phyloP scores from a whole-genome alignment of 1,139 yeast species.

The Zygoascus meyerae region DNA sequence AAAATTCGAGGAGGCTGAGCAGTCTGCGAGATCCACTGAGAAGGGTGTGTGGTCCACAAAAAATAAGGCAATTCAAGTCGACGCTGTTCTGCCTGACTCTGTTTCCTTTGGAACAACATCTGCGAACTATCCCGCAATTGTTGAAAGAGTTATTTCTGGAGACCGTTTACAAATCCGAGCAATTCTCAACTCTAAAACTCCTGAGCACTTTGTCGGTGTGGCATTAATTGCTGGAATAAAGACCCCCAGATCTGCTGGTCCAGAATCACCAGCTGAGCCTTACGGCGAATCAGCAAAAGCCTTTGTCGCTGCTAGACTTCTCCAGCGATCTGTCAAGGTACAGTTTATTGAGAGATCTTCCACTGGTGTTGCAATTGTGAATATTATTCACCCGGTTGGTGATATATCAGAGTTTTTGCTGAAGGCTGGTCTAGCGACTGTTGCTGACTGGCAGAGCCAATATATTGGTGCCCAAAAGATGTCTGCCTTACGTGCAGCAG shows the following conservation, averaged over 20 bases:
- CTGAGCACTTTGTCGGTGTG: slow-evolving; percentile 46
- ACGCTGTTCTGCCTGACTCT: slow-evolving; percentile 34
- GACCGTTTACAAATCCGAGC: slow-evolving; percentile 61
- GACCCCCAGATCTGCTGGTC: slow-evolving; percentile 59
- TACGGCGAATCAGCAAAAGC: slow-evolving; percentile 61
- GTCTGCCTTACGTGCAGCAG: slow-evolving; percentile 59
- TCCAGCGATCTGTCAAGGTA: slow-evolving; percentile 58
- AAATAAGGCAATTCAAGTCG: slow-evolving; percentile 29
- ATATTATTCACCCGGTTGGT: slow-evolving; percentile 61
- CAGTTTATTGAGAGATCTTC: slow-evolving; percentile 48
- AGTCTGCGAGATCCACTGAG: slow-evolving; percentile 44
- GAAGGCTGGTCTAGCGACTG: slow-evolving; percentile 64
- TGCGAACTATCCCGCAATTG: slow-evolving; percentile 49
- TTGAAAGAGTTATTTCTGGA: slow-evolving; percentile 73
- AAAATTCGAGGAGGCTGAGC: slow-evolving; percentile 41
- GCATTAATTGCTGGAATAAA: slow-evolving; percentile 68
- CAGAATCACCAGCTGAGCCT: slow-evolving; percentile 40
- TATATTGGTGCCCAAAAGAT: slow-evolving; percentile 61
- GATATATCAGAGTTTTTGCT: slow-evolving; percentile 66
- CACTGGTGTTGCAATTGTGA: slow-evolving; percentile 58
- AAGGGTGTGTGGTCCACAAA: slow-evolving; percentile 52
- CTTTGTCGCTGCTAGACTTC: slow-evolving; percentile 61
- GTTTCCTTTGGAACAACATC: slow-evolving; percentile 15
- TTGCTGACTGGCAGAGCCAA: slow-evolving; percentile 80
- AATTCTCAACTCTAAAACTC: slow-evolving; percentile 42